Evolutionary conservation across 257 asterid genomes (phyloP).

Genomic region (Rubia yunnanensis): DNA sequence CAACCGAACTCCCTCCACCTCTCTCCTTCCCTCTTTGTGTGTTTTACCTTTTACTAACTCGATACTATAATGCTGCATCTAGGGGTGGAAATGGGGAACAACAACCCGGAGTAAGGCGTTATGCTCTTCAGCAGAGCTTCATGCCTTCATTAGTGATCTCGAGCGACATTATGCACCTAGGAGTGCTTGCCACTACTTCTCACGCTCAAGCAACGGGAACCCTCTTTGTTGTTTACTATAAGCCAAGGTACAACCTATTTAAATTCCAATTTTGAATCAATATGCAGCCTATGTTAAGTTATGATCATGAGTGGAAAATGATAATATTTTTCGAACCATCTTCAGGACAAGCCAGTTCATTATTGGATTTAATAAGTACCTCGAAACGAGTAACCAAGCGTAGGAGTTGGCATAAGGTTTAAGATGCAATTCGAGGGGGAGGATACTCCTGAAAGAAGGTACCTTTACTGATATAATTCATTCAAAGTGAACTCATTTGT

Average conservation of each 20-base stretch:
- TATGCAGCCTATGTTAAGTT: neutral
- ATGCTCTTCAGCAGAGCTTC: conserved; percentile 28
- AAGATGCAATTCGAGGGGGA: conserved; percentile 46
- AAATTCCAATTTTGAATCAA: no score
- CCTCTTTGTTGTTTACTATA: conserved; percentile 35
- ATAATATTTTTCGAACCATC: neutral
- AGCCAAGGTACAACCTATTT: conserved; percentile 28
- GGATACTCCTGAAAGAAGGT: conserved; percentile 52
- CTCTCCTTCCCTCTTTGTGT: no score
- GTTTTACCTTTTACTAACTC: no score
- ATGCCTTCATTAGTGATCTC: conserved; percentile 49
- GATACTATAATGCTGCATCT: no score
- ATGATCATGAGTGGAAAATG: neutral
- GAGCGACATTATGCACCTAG: conserved; percentile 51
- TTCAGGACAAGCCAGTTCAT: conserved; percentile 42
- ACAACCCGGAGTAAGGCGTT: conserved; percentile 40
- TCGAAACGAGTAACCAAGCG: conserved; percentile 27
- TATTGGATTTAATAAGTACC: conserved; percentile 33
- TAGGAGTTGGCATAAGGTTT: conserved; percentile 46
- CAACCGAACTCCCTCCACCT: no score
- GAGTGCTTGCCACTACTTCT: conserved; percentile 50
- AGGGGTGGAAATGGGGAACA: no score
- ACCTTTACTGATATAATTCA: neutral
- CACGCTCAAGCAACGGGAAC: conserved; percentile 40
- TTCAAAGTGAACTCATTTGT: neutral